A percentile compares a stretch with the other conserved stretches of the same genome.
phyloP scores from a whole-genome alignment of 2,329 filamentous ascomycete genomes.

The Dactylellina leptospora region DNA sequence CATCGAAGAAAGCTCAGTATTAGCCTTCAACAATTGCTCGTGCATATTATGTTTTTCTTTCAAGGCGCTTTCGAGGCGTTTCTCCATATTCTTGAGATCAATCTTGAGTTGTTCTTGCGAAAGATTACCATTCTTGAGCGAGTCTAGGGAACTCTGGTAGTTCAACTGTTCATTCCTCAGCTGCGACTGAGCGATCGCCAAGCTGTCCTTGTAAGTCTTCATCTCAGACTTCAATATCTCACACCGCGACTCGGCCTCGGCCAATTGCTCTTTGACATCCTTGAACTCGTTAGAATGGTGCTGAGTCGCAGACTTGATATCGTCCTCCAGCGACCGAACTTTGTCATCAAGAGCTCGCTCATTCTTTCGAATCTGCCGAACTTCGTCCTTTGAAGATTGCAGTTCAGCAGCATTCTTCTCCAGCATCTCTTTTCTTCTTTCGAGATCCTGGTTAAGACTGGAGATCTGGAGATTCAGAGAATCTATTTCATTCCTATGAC shows the following conservation, averaged over 20 bases:
- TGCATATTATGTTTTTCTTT: conserved; percentile 72
- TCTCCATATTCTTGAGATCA: conserved; percentile 69
- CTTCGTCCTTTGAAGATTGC: conserved; percentile 72
- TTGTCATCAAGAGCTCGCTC: conserved; percentile 75
- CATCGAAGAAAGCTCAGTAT: conserved; percentile 69
- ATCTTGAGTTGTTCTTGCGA: conserved; percentile 67
- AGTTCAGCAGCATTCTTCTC: conserved; percentile 74
- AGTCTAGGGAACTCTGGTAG: conserved; percentile 53
- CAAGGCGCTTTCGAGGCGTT: conserved; percentile 67
- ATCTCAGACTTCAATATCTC: conserved; percentile 43
- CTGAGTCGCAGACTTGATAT: conserved; percentile 59
- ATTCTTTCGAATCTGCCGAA: conserved; percentile 74
- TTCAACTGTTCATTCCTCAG: conserved; percentile 51
- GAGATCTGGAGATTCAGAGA: conserved; percentile 76
- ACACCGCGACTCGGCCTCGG: conserved; percentile 42
- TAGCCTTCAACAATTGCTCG: conserved; percentile 69
- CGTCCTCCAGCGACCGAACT: conserved; percentile 74
- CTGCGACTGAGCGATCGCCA: conserved; percentile 50
- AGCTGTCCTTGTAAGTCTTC: conserved; percentile 47
- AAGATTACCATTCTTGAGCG: conserved; percentile 59
- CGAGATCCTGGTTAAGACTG: conserved; percentile 75
- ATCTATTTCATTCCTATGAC: conserved; percentile 56
- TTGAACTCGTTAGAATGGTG: conserved; percentile 73
- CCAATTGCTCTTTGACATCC: conserved; percentile 65
- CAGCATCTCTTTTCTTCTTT: conserved; percentile 71